phyloP scores from a whole-genome alignment of 2,329 filamentous ascomycete species.

The Aspergillus fischeri region DNA sequence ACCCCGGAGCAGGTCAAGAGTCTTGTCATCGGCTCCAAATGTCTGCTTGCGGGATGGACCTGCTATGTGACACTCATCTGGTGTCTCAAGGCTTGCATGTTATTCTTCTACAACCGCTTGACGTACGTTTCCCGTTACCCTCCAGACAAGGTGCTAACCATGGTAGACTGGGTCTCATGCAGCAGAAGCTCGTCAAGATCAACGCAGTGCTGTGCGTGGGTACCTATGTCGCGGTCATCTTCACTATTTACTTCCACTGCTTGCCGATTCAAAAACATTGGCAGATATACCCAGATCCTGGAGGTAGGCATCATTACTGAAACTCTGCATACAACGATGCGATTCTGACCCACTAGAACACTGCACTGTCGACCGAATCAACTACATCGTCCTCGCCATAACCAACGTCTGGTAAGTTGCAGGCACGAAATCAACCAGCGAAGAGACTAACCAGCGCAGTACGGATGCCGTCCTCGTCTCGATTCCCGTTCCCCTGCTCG shows the following conservation, averaged over 20 bases:
- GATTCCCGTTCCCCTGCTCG: slow-evolving; percentile 41
- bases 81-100: slow-evolving; percentile 41
- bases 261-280: slow-evolving; percentile 37
- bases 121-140: slow-evolving; percentile 29
- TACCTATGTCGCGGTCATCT: slow-evolving; percentile 32
- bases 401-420: slow-evolving; percentile 34
- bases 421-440: not conserved
- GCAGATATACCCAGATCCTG: slow-evolving; percentile 42
- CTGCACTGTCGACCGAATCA: slow-evolving; percentile 35
- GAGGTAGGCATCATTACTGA: slow-evolving; percentile 20
- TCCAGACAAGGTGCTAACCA: not conserved
- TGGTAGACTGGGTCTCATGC: slow-evolving; percentile 33
- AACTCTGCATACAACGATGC: not conserved
- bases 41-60: slow-evolving; percentile 37
- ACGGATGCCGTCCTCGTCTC: slow-evolving; percentile 17
- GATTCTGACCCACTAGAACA: slow-evolving; percentile 1
- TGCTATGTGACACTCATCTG: slow-evolving; percentile 43
- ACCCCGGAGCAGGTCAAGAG: slow-evolving; percentile 24
- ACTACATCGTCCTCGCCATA: slow-evolving; percentile 36
- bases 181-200: slow-evolving; percentile 37
- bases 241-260: slow-evolving; percentile 36
- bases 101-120: slow-evolving; percentile 43
- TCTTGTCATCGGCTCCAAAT: slow-evolving; percentile 32
- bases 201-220: slow-evolving; percentile 26
- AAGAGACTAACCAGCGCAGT: not conserved